Conservation (phyloP, 331 rosid species). For the Prunus yedoensis region DNA sequence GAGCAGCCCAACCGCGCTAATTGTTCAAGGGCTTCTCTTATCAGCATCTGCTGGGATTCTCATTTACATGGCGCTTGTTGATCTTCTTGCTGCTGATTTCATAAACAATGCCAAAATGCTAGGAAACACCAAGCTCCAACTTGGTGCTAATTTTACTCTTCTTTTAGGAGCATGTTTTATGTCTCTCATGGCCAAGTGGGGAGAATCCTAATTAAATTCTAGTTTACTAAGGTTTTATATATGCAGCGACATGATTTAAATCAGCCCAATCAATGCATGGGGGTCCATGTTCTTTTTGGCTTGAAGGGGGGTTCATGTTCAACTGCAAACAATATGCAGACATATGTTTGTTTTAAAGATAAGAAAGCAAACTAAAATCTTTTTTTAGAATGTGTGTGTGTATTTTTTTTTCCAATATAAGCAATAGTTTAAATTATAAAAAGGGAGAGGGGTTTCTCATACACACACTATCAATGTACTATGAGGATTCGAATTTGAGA, state of each 20-base stretch:
- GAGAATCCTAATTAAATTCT: background rate
- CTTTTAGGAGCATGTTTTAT: conserved; percentile 53
- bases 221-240: background rate
- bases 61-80: conserved; percentile 69
- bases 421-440: too few relatives aligned
- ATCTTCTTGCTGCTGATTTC: conserved; percentile 65
- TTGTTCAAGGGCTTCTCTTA: conserved; percentile 56
- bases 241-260: background rate
- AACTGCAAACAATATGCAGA: too few relatives aligned
- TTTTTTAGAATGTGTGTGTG: too few relatives aligned
- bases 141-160: conserved; percentile 53
- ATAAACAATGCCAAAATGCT: conserved; percentile 50
- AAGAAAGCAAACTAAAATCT: too few relatives aligned
- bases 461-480: too few relatives aligned
- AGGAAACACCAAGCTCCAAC: conserved; percentile 43
- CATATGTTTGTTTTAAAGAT: too few relatives aligned
- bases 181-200: conserved; percentile 56
- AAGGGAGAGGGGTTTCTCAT: too few relatives aligned
- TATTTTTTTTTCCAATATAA: too few relatives aligned
- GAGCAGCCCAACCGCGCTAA: conserved; percentile 40
- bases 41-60: conserved; percentile 69
- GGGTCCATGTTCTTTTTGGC: background rate
- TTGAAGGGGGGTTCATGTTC: background rate
- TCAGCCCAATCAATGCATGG: background rate
- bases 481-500: too few relatives aligned